Evolutionary conservation across 1,284 basidiomycete genomes (phyloP).

Genomic region (Rhodotorula sp.): DNA sequence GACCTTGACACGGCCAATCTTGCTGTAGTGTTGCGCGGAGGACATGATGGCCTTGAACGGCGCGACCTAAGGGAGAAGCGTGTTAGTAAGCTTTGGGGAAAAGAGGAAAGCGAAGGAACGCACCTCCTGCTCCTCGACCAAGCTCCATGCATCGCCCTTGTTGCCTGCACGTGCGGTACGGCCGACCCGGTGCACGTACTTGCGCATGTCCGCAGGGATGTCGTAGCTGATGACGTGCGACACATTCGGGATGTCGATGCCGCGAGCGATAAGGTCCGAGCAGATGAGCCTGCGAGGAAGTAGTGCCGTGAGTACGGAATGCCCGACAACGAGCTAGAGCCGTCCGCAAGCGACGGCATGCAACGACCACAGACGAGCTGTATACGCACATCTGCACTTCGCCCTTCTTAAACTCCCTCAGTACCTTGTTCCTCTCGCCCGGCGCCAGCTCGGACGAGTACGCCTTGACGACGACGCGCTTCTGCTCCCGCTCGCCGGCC

Average conservation of each 20-base stretch:
- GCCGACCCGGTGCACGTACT: conserved; percentile 95
- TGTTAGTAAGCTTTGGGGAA: background rate
- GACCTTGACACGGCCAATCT: conserved; percentile 72
- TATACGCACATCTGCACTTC: conserved; percentile 75
- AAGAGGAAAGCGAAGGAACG: background rate
- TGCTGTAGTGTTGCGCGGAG: conserved; percentile 69
- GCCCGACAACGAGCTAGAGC: background rate
- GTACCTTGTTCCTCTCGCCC: conserved; percentile 71
- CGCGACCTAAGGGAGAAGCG: conserved; percentile 61
- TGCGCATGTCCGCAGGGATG: conserved; percentile 91
- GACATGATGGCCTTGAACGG: conserved; percentile 86
- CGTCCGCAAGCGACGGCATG: background rate
- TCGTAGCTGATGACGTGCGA: conserved; percentile 93
- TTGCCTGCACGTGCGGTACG: conserved; percentile 90
- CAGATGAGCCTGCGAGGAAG: conserved; percentile 71
- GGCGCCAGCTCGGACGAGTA: conserved; percentile 86
- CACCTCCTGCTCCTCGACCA: conserved; percentile 95
- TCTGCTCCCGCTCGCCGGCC: conserved; percentile 34
- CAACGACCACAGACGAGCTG: conserved; percentile 2
- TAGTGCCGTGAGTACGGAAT: background rate
- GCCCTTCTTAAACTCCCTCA: conserved; percentile 77
- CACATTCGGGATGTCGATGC: conserved; percentile 92
- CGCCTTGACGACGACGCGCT: conserved; percentile 60
- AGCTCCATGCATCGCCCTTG: conserved; percentile 82
- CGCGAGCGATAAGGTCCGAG: conserved; percentile 92